Evolutionary conservation across 768 basidiomycete species (phyloP), one percentile per base, ranked within the genome.

Genomic region (Pisolithus tinctorius): DNA sequence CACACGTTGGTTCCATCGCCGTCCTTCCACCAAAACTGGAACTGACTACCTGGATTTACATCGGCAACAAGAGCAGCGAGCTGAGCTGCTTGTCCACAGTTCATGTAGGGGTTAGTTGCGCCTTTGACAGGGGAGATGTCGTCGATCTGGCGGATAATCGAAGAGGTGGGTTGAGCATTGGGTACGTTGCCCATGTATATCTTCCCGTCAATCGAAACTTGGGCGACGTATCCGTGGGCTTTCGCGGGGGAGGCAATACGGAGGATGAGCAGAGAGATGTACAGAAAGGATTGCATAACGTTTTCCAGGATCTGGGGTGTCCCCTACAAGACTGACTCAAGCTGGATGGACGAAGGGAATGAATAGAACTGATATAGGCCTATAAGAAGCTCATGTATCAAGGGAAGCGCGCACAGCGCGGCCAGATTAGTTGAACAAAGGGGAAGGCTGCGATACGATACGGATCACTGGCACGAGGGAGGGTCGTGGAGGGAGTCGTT

Each of bases 71-170:
- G 67, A 4, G 72, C 53, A 0, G 81, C 85, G 1, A 70, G 63
- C 45, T 72, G 66, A 3, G 83, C 78, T 31, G 73, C 66, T 17
- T 71, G 67, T 10, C 86, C 86, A 56, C 86, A 88, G 64, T 78
- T 83, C 10, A 85, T 45, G 47, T 70, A 72, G 2, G 75, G 58
- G 58, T 85, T 86, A 36, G 49, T 66, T 17, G 82, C 76, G 37
- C 81, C 81, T 64, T 86, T 79, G 53, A 79, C 75, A 1, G 80
- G 79, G 0, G 63, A 53, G 52, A 73, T 71, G 55, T 61, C 62
- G 49, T 69, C 61, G 46, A 81, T 69, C 47, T 71, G 70, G 20
- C 78, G 76, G 39, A 81, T 70, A 23, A 76, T 72, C 45, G 70
- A 67, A 7, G 73, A 65, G 45, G 55, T 58, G 54, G 67, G 62